Conservation (phyloP, 2,329 filamentous ascomycete species). For the Colletotrichum theobromicola region DNA sequence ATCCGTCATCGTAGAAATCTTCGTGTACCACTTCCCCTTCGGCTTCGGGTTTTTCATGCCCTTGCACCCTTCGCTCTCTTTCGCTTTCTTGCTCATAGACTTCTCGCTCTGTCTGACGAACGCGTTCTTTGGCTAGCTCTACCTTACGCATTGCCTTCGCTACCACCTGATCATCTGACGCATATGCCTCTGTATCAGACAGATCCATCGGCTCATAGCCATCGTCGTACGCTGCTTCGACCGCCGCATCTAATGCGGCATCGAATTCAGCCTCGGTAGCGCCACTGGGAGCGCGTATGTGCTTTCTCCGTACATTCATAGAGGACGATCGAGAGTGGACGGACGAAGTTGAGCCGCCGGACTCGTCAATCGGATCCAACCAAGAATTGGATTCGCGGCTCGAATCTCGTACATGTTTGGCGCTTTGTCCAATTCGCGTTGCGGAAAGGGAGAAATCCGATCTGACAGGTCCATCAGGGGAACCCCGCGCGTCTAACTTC, state of each 20-base stretch:
- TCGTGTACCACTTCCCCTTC: constrained; percentile 49
- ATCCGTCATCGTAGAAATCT: constrained; percentile 68
- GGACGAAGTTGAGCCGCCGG: constrained; percentile 80
- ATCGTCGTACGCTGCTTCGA: constrained; percentile 95
- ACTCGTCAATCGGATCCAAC: constrained; percentile 94
- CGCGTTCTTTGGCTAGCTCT: constrained; percentile 77
- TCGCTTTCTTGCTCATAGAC: constrained; percentile 51
- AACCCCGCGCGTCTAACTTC: constrained; percentile 25
- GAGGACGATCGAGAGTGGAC: constrained; percentile 82
- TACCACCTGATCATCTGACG: constrained; percentile 35
- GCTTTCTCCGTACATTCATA: constrained; percentile 69
- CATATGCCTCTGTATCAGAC: constrained; percentile 29
- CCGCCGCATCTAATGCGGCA: constrained; percentile 90
- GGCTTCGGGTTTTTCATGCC: constrained; percentile 40
- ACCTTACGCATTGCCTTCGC: constrained; percentile 68
- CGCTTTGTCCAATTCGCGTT: constrained; percentile 27
- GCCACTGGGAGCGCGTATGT: constrained; percentile 71
- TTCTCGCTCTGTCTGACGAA: constrained; percentile 76
- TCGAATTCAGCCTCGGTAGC: constrained; percentile 91
- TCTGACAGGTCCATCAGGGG: constrained; percentile 32
- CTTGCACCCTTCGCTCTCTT: constrained; percentile 12
- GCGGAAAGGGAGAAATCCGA: constrained; percentile 37
- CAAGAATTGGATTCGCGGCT: constrained; percentile 88
- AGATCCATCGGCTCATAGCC: constrained; percentile 76
- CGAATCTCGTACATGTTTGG: constrained; percentile 58